Evolutionary conservation across 805 yeast genomes (phyloP), one percentile per base, ranked within the genome.

Genomic region (Yamadazyma endophytica): DNA sequence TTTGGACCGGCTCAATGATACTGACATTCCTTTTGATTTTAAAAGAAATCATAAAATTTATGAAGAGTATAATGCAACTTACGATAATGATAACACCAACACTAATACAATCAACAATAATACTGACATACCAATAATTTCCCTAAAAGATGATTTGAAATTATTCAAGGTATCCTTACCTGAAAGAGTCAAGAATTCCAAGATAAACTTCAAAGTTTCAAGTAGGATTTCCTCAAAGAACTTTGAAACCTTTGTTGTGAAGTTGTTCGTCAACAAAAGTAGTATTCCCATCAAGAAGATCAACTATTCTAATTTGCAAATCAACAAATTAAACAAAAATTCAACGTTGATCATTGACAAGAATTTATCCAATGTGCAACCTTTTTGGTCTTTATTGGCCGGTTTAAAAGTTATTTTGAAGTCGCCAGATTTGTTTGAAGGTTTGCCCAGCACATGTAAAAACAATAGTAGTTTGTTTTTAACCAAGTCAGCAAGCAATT

Each of bases 361-460:
- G 24, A 38, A 32, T 17, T 17, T 33, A 9, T 35, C 42, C n/a
- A 31, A 38, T 9, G 17, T 39, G 3, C 71, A 65, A 40, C 70
- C 71, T 8, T 50, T 65, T 25, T 65, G 72, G 72, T 55, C 66
- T 1, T 46, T 64, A 35, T 37, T 65, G 12, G 70, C 72, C 2
- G 69, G 66, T 0, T 40, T 53, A 15, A 64, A 62, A 28, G 50
- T 62, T 6, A 40, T 64, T 5, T 25, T 49, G 11, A 42, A 39
- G 16, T 44, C 47, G 17, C 60, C 68, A 1, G 39, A 40, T 12
- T 42, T 56, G 5, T 64, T 65, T 27, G 47, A 53, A 14, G 68
- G 66, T 6, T 43, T 49, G 13, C 28, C 46, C 1, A 54, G 62
- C 5, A 40, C 34, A 21, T 31, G 31, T 14, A 54, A 54, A 26